Evolutionary conservation across 306 rosid genomes (phyloP).

Genomic region (Malus asiatica): DNA sequence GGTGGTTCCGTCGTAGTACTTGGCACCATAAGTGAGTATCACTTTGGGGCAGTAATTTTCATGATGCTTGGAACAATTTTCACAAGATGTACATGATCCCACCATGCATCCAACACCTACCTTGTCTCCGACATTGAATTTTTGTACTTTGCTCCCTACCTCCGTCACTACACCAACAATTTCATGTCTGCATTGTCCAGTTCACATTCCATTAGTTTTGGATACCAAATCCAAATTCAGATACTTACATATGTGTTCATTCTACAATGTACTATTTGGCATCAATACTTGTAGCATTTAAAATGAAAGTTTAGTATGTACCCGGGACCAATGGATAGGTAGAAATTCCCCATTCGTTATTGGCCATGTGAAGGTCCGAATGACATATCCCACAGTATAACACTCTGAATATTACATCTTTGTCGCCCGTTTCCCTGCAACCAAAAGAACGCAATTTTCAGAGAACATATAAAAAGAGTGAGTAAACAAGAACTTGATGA

Average conservation of each 20-base stretch:
- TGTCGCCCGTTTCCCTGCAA: too few relatives aligned
- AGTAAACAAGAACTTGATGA: neutral
- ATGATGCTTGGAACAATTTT: neutral
- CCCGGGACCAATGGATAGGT: conserved; percentile 11
- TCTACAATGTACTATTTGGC: neutral
- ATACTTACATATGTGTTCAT: too few relatives aligned
- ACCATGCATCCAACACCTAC: conserved; percentile 6
- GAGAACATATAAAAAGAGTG: too few relatives aligned
- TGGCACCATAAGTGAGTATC: neutral
- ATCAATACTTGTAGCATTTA: neutral
- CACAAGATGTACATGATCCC: conserved; percentile 2
- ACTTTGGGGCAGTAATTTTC: neutral
- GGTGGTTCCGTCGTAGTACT: conserved; percentile 2
- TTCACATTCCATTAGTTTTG: neutral
- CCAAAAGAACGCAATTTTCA: too few relatives aligned
- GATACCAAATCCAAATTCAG: neutral
- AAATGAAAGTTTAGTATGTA: neutral
- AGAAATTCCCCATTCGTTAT: conserved; percentile 9
- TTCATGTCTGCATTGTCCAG: conserved; percentile 2
- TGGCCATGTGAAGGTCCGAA: neutral
- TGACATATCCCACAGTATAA: neutral
- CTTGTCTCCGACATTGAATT: conserved; percentile 10
- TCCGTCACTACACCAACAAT: conserved; percentile 7
- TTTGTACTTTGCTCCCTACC: conserved; percentile 3
- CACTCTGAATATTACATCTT: neutral